Evolutionary conservation across 2,329 filamentous ascomycete genomes (phyloP).

Genomic region (Sclerotinia glacialis): DNA sequence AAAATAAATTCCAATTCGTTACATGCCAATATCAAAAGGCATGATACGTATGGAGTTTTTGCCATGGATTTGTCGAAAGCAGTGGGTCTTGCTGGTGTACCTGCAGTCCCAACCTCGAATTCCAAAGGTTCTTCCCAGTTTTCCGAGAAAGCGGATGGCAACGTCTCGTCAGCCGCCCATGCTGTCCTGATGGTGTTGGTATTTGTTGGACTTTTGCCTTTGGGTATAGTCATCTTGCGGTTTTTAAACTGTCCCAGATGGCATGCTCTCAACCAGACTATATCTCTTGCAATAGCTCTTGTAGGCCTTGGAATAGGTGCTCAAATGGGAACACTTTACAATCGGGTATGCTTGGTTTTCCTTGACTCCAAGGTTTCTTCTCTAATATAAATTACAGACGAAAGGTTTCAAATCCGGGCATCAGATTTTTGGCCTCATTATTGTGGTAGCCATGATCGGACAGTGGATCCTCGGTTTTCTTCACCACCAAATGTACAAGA

Average conservation of each 20-base stretch:
- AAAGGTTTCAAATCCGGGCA: conserved; percentile 53
- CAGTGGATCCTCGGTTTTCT: conserved; percentile 55
- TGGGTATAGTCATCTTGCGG: conserved; percentile 54
- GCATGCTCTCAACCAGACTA: conserved; percentile 53
- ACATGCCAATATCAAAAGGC: conserved; percentile 49
- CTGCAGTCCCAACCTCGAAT: conserved; percentile 38
- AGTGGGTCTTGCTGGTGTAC: conserved; percentile 45
- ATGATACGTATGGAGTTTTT: conserved; percentile 54
- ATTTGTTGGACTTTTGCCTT: conserved; percentile 55
- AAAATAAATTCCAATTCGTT: conserved; percentile 45
- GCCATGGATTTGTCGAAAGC: conserved; percentile 54
- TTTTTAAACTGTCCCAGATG: conserved; percentile 51
- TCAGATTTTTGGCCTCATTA: conserved; percentile 57
- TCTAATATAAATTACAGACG: conserved; percentile 43
- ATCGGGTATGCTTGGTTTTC: conserved; percentile 49
- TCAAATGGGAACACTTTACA: conserved; percentile 48
- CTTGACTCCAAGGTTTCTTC: not conserved
- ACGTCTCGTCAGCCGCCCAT: conserved; percentile 39
- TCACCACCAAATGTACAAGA: conserved; percentile 54
- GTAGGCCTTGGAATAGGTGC: conserved; percentile 53
- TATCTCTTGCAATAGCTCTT: conserved; percentile 50
- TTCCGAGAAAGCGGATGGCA: conserved; percentile 36
- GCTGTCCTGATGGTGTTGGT: conserved; percentile 52
- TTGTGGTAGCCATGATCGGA: conserved; percentile 50
- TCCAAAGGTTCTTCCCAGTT: conserved; percentile 44